These are phyloP conservation scores for Ophiognomonia clavigignenti-juglandacearum DNA, from an alignment of 2,329 filamentous ascomycete genomes.

Conservation along the genomic window DNA sequence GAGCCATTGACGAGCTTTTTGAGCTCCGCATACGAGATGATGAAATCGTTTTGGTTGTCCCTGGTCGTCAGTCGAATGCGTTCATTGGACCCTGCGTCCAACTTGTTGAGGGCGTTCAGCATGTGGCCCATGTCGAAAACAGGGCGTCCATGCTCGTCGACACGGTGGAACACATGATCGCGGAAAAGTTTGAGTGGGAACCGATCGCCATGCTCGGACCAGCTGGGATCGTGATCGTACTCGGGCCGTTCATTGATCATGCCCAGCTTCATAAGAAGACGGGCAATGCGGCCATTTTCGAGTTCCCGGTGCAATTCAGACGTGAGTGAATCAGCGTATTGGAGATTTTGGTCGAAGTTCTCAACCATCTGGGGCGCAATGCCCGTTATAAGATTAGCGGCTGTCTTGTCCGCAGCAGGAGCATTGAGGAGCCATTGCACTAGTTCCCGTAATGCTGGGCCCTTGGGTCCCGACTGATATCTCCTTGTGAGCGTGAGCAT, in stretches of 20 bases:
- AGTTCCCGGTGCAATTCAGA: conserved; percentile 73
- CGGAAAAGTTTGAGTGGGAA: conserved; percentile 93
- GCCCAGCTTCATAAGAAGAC: conserved; percentile 76
- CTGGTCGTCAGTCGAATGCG: conserved; percentile 79
- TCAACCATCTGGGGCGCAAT: conserved; percentile 69
- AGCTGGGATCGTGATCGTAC: conserved; percentile 68
- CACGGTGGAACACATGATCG: conserved; percentile 96
- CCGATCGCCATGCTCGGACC: conserved; percentile 89
- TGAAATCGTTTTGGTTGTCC: conserved; percentile 83
- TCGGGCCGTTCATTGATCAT: conserved; percentile 88
- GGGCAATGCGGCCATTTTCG: conserved; percentile 82
- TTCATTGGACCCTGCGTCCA: conserved; percentile 87
- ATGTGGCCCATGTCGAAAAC: conserved; percentile 86
- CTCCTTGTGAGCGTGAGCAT: conserved; percentile 11
- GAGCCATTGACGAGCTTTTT: conserved; percentile 58
- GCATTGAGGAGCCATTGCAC: conserved; percentile 72
- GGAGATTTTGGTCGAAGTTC: conserved; percentile 73
- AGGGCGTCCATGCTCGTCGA: conserved; percentile 77
- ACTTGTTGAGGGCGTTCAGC: conserved; percentile 78
- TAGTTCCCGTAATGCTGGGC: conserved; percentile 65
- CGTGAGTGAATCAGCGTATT: conserved; percentile 69
- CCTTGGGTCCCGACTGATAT: conserved; percentile 13
- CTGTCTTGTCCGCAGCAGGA: conserved; percentile 57
- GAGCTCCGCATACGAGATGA: conserved; percentile 87
- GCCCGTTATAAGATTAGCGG: conserved; percentile 72